These are phyloP conservation scores for Lentinula boryana DNA, from an alignment of 768 basidiomycete genomes.

Conservation along the genomic window DNA sequence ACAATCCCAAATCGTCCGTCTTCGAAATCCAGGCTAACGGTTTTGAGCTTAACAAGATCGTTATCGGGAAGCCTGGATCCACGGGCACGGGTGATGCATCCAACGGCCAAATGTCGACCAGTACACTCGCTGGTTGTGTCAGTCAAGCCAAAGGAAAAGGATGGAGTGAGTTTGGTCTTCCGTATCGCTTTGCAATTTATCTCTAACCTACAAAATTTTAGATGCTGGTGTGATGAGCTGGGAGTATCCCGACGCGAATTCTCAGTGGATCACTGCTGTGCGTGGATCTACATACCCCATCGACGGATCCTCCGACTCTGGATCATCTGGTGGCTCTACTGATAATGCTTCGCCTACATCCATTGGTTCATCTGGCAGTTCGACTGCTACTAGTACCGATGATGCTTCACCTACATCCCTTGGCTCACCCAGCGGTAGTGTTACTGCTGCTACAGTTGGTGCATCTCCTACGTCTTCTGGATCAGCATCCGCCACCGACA, in stretches of 20 bases:
- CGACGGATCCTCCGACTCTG: neutral
- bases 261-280: conserved; percentile 33
- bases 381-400: neutral
- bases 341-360: neutral
- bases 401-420: neutral
- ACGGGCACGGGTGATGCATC: conserved; percentile 37
- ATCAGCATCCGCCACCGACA: neutral
- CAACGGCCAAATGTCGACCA: conserved; percentile 57
- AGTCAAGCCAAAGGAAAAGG: conserved; percentile 54
- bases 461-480: neutral
- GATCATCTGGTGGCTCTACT: neutral
- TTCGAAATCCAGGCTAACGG: conserved; percentile 57
- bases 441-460: neutral
- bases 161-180: conserved; percentile 48
- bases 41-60: conserved; percentile 55
- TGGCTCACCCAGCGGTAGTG: neutral
- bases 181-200: neutral
- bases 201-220: neutral
- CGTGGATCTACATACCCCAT: conserved; percentile 23
- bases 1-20: conserved; percentile 57
- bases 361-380: neutral
- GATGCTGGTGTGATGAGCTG: conserved; percentile 26
- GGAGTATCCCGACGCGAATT: conserved; percentile 34
- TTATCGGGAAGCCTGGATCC: conserved; percentile 69
- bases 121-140: conserved; percentile 54